phyloP scores from a whole-genome alignment of 2,329 filamentous ascomycete species.

The Cladorrhinum sp. region DNA sequence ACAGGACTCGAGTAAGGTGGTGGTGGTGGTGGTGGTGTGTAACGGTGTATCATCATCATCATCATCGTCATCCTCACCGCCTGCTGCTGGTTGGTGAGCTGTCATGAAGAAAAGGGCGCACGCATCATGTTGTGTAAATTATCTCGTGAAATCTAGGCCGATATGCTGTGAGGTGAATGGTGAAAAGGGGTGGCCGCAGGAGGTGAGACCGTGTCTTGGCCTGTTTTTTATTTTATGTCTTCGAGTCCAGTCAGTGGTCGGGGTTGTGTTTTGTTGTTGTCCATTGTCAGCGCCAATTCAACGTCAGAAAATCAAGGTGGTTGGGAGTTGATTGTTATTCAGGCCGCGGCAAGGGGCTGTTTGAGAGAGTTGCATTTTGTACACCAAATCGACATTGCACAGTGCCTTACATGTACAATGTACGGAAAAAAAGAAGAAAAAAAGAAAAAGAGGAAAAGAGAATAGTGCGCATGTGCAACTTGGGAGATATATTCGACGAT shows the following conservation, averaged over 20 bases:
- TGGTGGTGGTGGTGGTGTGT: neutral
- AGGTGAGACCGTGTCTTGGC: slow-evolving; percentile 24
- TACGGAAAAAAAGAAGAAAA: too few relatives aligned
- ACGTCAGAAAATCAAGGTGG: slow-evolving; percentile 26
- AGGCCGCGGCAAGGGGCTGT: neutral
- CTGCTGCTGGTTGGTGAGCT: slow-evolving; percentile 24
- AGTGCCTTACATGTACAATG: too few relatives aligned
- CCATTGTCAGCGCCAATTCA: neutral
- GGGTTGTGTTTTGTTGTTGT: slow-evolving; percentile 2
- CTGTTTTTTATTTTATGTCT: neutral
- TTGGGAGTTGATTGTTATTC: slow-evolving; percentile 17
- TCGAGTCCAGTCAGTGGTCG: slow-evolving; percentile 2
- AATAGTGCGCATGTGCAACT: neutral
- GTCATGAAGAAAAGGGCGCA: slow-evolving; percentile 12
- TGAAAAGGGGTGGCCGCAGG: slow-evolving; percentile 29
- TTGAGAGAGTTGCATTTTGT: neutral
- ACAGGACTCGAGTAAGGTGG: slow-evolving; percentile 12
- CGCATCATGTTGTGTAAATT: slow-evolving; percentile 22
- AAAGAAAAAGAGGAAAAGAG: neutral
- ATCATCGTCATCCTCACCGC: slow-evolving; percentile 23
- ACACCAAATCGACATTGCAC: neutral
- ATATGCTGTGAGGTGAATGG: slow-evolving; percentile 12
- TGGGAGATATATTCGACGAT: slow-evolving; percentile 9
- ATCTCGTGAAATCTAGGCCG: neutral
- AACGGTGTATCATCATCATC: neutral